Evolutionary conservation across 306 rosid genomes (phyloP).

Genomic region (Citrullus colocynthis): DNA sequence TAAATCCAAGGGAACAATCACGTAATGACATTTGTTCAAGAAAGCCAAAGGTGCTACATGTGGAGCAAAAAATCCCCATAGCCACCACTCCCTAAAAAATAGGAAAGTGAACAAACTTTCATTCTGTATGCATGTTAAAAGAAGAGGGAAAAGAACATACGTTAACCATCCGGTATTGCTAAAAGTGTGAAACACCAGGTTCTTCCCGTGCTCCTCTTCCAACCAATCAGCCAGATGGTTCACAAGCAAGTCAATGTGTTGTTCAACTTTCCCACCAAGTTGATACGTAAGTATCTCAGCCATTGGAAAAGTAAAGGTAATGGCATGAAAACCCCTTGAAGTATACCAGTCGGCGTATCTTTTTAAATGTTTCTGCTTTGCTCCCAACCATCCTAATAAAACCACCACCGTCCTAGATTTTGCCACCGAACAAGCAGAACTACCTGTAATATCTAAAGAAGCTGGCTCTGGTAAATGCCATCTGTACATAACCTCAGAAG

Average conservation of each 20-base stretch:
- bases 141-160: slow-evolving; percentile 32
- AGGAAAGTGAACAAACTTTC: neutral
- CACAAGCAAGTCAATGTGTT: slow-evolving; percentile 64
- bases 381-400: slow-evolving; percentile 93
- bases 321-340: slow-evolving; percentile 74
- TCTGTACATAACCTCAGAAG: slow-evolving; percentile 55
- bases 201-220: slow-evolving; percentile 78
- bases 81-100: neutral
- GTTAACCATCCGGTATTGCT: slow-evolving; percentile 99
- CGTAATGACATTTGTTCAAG: neutral
- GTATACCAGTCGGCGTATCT: slow-evolving; percentile 93
- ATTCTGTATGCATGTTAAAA: neutral
- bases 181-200: slow-evolving; percentile 82
- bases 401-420: slow-evolving; percentile 83
- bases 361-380: slow-evolving; percentile 83
- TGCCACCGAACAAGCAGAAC: slow-evolving; percentile 29
- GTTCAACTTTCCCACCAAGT: slow-evolving; percentile 74
- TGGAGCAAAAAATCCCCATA: neutral
- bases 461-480: slow-evolving; percentile 87
- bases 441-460: slow-evolving; percentile 25
- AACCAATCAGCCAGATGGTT: slow-evolving; percentile 84
- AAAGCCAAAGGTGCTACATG: neutral
- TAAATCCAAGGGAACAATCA: slow-evolving; percentile 9
- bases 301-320: slow-evolving; percentile 93
- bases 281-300: slow-evolving; percentile 58